Evolutionary conservation across 495 filamentous ascomycete species (phyloP).

Genomic region (Penicillium psychrofluorescens): DNA sequence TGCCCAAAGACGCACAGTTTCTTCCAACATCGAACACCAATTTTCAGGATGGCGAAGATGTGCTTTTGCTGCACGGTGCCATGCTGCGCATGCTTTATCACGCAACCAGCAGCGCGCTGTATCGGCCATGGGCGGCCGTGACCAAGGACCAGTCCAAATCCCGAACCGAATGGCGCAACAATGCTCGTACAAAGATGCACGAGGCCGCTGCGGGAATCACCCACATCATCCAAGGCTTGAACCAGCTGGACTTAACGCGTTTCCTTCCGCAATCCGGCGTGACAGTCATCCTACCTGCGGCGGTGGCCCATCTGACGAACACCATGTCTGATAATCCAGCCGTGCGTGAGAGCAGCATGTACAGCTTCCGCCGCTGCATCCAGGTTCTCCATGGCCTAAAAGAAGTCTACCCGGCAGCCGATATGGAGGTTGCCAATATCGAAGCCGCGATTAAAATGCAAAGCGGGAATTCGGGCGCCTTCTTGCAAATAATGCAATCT

Average conservation of each 20-base stretch:
- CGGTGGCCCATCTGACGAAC: constrained; percentile 80
- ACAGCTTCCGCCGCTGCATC: constrained; percentile 74
- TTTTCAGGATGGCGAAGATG: constrained; percentile 39
- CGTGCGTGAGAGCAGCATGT: constrained; percentile 55
- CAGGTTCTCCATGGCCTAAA: constrained; percentile 68
- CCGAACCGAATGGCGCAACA: constrained; percentile 27
- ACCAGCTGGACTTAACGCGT: constrained; percentile 57
- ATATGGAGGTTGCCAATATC: constrained; percentile 72
- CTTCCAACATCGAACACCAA: constrained; percentile 25
- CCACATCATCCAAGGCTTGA: constrained; percentile 62
- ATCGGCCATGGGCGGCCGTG: constrained; percentile 68
- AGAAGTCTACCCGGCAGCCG: constrained; percentile 76
- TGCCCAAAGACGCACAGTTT: constrained; percentile 51
- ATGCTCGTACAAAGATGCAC: constrained; percentile 64
- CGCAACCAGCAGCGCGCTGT: constrained; percentile 75
- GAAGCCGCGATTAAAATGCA: constrained; percentile 65
- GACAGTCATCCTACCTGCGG: constrained; percentile 77
- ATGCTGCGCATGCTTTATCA: constrained; percentile 82
- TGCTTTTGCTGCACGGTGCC: constrained; percentile 63
- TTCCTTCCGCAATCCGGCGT: constrained; percentile 80
- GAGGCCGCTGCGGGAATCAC: constrained; percentile 73
- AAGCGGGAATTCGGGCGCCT: constrained; percentile 20
- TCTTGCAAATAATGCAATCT: constrained; percentile 32
- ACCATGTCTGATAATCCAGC: constrained; percentile 66
- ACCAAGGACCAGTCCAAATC: constrained; percentile 40